Evolutionary conservation across 768 basidiomycete genomes (phyloP).

Genomic region (Clathrus columnatus): DNA sequence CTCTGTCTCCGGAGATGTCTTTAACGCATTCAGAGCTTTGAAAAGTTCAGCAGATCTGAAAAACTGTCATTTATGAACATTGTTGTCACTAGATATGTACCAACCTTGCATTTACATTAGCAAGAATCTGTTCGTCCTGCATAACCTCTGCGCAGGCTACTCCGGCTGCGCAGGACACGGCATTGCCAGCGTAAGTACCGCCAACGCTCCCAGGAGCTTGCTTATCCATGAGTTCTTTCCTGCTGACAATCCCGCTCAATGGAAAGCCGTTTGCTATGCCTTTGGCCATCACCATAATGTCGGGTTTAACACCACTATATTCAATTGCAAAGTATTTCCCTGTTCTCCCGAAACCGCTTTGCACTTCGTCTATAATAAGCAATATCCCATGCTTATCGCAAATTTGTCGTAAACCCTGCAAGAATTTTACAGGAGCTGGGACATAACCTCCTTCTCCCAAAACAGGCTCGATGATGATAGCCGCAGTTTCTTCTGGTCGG

Average conservation of each 20-base stretch:
- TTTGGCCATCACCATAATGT: constrained; percentile 88
- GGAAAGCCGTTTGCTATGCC: constrained; percentile 93
- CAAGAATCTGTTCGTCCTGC: constrained; percentile 69
- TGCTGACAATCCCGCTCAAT: constrained; percentile 73
- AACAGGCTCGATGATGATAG: constrained; percentile 89
- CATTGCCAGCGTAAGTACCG: constrained; percentile 89
- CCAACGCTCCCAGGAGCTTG: constrained; percentile 63
- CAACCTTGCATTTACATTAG: constrained; percentile 69
- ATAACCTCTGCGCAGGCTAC: constrained; percentile 73
- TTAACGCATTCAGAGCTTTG: constrained; percentile 45
- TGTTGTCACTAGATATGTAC: constrained; percentile 6
- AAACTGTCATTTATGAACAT: neutral
- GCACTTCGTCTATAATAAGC: constrained; percentile 80
- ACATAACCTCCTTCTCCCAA: constrained; percentile 96
- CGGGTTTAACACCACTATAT: constrained; percentile 77
- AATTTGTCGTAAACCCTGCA: constrained; percentile 70
- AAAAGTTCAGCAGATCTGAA: constrained; percentile 68
- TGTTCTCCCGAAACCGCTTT: constrained; percentile 84
- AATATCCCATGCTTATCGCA: constrained; percentile 84
- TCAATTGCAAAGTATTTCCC: constrained; percentile 78
- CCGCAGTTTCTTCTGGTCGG: constrained; percentile 78
- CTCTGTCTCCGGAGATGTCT: constrained; percentile 39
- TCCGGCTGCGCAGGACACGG: constrained; percentile 87
- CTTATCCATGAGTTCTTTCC: constrained; percentile 73
- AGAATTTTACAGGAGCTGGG: constrained; percentile 70